Base-by-base conservation (phyloP, 371 early-diverging fungal genomes). In the Choanephora cucurbitarum region DNA sequence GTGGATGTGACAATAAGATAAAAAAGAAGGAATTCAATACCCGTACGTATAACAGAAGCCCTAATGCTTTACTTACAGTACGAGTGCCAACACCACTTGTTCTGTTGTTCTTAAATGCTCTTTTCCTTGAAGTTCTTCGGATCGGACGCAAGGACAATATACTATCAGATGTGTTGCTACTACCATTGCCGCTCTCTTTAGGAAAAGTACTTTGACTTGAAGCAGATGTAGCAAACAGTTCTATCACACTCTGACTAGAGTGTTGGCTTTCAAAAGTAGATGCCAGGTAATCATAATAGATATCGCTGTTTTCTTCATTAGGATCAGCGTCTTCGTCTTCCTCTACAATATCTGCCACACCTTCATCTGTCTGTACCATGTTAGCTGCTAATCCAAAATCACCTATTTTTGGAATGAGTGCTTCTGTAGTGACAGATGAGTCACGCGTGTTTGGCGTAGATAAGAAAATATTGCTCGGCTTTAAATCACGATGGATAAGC, bases 301-400 rank as follows among this genome's bases (percentile, higher is more conserved):
- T 37, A 11, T 37, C 11, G 37, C 28, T 7, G 7, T 7, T 28
- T 28, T 28, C 28, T 28, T 28, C 5, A 7, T 28, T 28, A 7
- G 7, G 28, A 18, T 15, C 21, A 7, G n/a, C 39, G 15, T 50
- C 21, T 24, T 41, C 41, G 3, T 40, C 51, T 9, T 50, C 51
- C n/a, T 39, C 42, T 18, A 18, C 49, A 11, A 31, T 28, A 42
- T 52, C 53, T 15, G 19, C 48, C 13, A 33, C 47, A 4, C 57
- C 49, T 8, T 50, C 62, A 15, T 49, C 57, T 21, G 47, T 34
- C 1, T 47, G 43, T 3, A 60, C 13, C 6, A 83, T 74, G 48
- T 73, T 79, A 1, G 86, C 85, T 10, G 89, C 93, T 46, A 94
- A 72, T 5, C 95, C 95, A 76, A 94, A 94, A 66, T 94, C 95